phyloP scores from a whole-genome alignment of 2,329 filamentous ascomycete species.

The Exutisphaerella laricina region DNA sequence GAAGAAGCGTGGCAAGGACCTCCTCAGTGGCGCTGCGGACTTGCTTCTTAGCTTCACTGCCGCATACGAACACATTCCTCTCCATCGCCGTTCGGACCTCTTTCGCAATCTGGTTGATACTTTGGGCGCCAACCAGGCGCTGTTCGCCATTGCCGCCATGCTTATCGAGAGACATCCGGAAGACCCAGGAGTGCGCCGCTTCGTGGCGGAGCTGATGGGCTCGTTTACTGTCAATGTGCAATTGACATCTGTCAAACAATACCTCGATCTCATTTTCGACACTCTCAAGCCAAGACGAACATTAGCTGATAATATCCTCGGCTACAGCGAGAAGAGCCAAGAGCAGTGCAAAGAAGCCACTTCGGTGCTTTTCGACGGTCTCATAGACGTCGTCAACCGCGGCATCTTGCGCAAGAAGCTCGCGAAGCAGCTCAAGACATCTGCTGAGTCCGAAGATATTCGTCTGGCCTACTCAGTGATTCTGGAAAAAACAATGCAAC shows the following conservation, averaged over 20 bases:
- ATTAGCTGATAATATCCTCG: slow-evolving; percentile 67
- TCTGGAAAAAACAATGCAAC: slow-evolving; percentile 39
- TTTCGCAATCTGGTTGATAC: slow-evolving; percentile 83
- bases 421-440: slow-evolving; percentile 24
- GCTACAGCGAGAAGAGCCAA: slow-evolving; percentile 47
- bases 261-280: slow-evolving; percentile 69
- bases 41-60: slow-evolving; percentile 93
- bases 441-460: slow-evolving; percentile 20
- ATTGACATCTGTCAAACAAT: slow-evolving; percentile 65
- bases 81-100: slow-evolving; percentile 73
- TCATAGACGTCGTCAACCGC: slow-evolving; percentile 33
- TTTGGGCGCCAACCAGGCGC: slow-evolving; percentile 76
- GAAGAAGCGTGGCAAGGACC: slow-evolving; percentile 67
- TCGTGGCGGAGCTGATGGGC: slow-evolving; percentile 68
- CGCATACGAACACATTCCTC: slow-evolving; percentile 91
- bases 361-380: slow-evolving; percentile 37
- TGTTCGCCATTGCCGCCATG: slow-evolving; percentile 83
- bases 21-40: slow-evolving; percentile 77
- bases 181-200: slow-evolving; percentile 67
- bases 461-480: slow-evolving; percentile 31
- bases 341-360: slow-evolving; percentile 30
- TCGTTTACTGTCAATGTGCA: slow-evolving; percentile 70
- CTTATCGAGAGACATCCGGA: slow-evolving; percentile 81
- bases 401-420: slow-evolving; percentile 24
- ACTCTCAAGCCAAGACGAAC: slow-evolving; percentile 68